phyloP scores from a whole-genome alignment of 2,329 filamentous ascomycete genomes.

The Xylaria arbuscula region DNA sequence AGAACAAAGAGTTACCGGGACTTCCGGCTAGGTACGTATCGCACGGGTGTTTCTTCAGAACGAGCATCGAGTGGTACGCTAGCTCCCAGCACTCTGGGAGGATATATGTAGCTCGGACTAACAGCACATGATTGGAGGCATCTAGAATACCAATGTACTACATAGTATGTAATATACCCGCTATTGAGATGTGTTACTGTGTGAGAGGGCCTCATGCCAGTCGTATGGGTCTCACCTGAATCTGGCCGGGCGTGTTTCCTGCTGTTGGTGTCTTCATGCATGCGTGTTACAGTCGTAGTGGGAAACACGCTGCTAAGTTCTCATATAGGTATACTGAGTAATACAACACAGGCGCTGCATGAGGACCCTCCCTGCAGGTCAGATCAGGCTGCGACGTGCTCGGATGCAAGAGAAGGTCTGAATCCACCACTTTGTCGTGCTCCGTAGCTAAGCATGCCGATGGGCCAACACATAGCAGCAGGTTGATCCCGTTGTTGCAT shows the following conservation, averaged over 20 bases:
- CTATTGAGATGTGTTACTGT: background rate
- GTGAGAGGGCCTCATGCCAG: background rate
- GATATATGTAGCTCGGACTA: background rate
- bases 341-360: background rate
- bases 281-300: background rate
- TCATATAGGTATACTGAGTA: background rate
- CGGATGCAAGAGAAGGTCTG: background rate
- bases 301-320: background rate
- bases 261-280: slow-evolving; percentile 7
- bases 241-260: background rate
- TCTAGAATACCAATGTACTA: background rate
- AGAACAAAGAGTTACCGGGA: background rate
- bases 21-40: background rate
- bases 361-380: slow-evolving; percentile 4
- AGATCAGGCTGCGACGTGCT: slow-evolving; percentile 3
- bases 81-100: slow-evolving; percentile 20
- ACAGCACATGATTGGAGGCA: slow-evolving; percentile 2
- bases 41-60: too few species aligned
- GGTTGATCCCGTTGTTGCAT: background rate
- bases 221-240: background rate
- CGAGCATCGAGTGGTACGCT: background rate
- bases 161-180: background rate
- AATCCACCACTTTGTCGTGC: background rate
- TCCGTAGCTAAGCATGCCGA: slow-evolving; percentile 2
- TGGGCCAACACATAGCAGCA: background rate